Evolutionary conservation across 2,329 filamentous ascomycete genomes (phyloP).

Genomic region (Apiospora sp.): DNA sequence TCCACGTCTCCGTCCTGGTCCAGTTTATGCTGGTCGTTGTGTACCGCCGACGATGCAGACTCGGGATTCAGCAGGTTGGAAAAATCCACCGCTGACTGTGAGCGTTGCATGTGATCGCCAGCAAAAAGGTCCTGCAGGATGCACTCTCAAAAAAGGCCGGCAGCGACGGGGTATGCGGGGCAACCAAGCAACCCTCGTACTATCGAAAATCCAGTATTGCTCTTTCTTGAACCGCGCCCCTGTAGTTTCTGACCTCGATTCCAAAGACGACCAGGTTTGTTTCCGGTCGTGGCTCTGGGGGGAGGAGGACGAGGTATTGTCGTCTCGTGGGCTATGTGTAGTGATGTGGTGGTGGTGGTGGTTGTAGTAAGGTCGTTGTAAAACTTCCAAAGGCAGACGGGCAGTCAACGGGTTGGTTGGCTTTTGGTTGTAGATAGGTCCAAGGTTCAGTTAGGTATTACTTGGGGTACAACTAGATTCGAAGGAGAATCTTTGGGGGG

Average conservation of each 20-base stretch:
- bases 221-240: slow-evolving; percentile 7
- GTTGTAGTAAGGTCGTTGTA: neutral
- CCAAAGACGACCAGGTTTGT: slow-evolving; percentile 21
- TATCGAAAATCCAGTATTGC: neutral
- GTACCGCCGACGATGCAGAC: slow-evolving; percentile 45
- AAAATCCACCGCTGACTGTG: slow-evolving; percentile 77
- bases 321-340: neutral
- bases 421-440: slow-evolving; percentile 16
- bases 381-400: neutral
- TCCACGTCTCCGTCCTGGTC: slow-evolving; percentile 50
- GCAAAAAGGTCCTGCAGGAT: slow-evolving; percentile 35
- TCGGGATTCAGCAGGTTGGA: slow-evolving; percentile 77
- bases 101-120: slow-evolving; percentile 76
- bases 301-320: neutral
- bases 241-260: neutral
- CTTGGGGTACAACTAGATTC: slow-evolving; percentile 40
- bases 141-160: slow-evolving; percentile 22
- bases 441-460: slow-evolving; percentile 28
- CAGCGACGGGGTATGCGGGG: slow-evolving; percentile 9
- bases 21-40: slow-evolving; percentile 36
- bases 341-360: slow-evolving; percentile 3
- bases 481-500: slow-evolving; percentile 41
- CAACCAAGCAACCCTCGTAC: slow-evolving; percentile 15
- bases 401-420: slow-evolving; percentile 18
- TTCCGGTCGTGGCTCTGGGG: slow-evolving; percentile 15